Percentiles rank a stretch among this genome's conserved stretches.
These are phyloP conservation scores for Boletus subcaerulescens DNA, from an alignment of 768 basidiomycete genomes.

Conservation along the genomic window DNA sequence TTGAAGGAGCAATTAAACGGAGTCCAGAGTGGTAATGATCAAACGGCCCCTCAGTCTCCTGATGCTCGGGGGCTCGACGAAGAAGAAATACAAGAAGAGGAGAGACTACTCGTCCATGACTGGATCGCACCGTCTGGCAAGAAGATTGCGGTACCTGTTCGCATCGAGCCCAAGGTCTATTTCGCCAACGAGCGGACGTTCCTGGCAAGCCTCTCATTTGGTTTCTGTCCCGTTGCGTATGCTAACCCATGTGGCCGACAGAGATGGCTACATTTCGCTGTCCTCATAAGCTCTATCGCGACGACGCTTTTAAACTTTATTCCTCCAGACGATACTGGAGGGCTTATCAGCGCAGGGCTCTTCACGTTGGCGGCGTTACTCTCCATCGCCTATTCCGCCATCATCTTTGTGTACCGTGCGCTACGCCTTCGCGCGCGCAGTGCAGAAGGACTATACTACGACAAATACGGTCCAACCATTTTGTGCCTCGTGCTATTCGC, in stretches of 20 bases:
- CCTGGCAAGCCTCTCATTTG: slow-evolving; percentile 55
- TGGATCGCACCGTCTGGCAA: slow-evolving; percentile 86
- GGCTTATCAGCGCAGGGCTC: slow-evolving; percentile 80
- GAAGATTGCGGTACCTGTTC: slow-evolving; percentile 88
- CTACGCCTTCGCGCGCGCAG: slow-evolving; percentile 62
- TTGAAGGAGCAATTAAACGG: slow-evolving; percentile 62
- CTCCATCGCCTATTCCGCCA: slow-evolving; percentile 83
- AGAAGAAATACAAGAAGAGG: slow-evolving; percentile 40
- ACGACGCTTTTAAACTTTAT: slow-evolving; percentile 88
- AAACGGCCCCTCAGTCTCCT: slow-evolving; percentile 19
- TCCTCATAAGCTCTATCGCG: slow-evolving; percentile 86
- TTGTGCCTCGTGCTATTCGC: slow-evolving; percentile 67
- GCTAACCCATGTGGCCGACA: slow-evolving; percentile 29
- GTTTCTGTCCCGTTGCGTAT: neutral
- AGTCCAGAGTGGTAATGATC: slow-evolving; percentile 27
- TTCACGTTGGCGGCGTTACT: slow-evolving; percentile 91
- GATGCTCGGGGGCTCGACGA: slow-evolving; percentile 37
- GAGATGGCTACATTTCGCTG: slow-evolving; percentile 89
- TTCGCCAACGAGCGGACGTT: slow-evolving; percentile 96
- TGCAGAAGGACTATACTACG: slow-evolving; percentile 84
- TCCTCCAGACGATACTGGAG: slow-evolving; percentile 63
- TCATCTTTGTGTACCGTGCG: slow-evolving; percentile 77
- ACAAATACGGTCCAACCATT: slow-evolving; percentile 81
- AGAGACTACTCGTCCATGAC: slow-evolving; percentile 59
- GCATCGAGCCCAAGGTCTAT: slow-evolving; percentile 97